A percentile compares a stretch with the other conserved stretches of the same genome.
phyloP scores from a whole-genome alignment of 371 early-diverging fungal genomes.

The Spraguea lophii region DNA sequence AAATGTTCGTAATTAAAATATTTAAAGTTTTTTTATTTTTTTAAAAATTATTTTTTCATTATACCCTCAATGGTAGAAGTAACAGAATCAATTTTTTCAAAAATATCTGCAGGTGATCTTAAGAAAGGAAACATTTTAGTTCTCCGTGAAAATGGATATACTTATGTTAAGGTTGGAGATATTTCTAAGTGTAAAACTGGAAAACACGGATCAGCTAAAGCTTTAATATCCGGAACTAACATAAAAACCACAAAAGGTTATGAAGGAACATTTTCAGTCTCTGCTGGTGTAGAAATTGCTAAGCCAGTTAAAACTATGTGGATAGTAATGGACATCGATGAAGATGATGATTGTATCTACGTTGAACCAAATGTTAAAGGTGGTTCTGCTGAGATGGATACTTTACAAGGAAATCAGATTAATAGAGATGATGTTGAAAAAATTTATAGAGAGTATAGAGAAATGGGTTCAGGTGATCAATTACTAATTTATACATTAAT shows the following conservation, averaged over 20 bases:
- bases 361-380: not conserved
- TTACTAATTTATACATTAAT: not conserved
- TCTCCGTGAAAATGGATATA: not conserved
- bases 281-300: not conserved
- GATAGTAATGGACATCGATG: not conserved
- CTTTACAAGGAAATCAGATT: not conserved
- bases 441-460: too few relatives aligned
- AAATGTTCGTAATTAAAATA: too few relatives aligned
- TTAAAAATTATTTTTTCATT: too few relatives aligned
- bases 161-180: constrained; percentile 14
- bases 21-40: too few relatives aligned
- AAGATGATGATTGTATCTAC: not conserved
- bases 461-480: not conserved
- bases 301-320: not conserved
- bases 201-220: constrained; percentile 46
- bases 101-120: not conserved
- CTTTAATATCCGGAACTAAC: constrained; percentile 10
- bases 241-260: constrained; percentile 4
- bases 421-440: not conserved
- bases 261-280: constrained; percentile 1
- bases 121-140: not conserved
- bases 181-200: constrained; percentile 40
- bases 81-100: not conserved
- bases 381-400: not conserved
- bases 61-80: not conserved